Evolutionary conservation across 176 grass and related monocot species (phyloP), one percentile per base, ranked within the genome.

Genomic region (Elymus sibiricus): DNA sequence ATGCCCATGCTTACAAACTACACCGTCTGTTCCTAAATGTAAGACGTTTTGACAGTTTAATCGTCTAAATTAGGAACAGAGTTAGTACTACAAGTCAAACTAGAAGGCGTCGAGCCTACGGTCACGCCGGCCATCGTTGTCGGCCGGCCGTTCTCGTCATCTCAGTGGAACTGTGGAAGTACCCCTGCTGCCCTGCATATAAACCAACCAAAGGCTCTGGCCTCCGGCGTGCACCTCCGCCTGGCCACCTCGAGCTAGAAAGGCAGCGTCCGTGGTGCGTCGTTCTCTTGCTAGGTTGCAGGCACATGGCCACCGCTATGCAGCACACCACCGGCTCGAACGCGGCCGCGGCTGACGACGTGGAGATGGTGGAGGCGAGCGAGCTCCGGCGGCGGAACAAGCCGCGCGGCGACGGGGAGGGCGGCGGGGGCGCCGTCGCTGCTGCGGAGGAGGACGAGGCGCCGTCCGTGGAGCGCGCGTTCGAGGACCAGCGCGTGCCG

Each of bases 401-500:
- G 47, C 69, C 34, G 19, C 22, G 55, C 64, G 74, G 43, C 31
- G 42, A 32, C 9, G 31, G 21, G 7, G 46, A 22, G 61, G 63
- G 24, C 9, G 40, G 17, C 29, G 61, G 24, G 15, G 31, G 9
- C 16, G 75, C 4, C 38, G 66, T 1, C 43, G n/a, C 70, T 6
- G 11, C 13, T 9, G 25, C 9, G 2, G 62, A 13, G 8, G 63
- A 47, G 4, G 74, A 28, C 13, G 79, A 26, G 26, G 69, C 27
- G 29, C 22, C 62, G 34, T 87, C 89, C 7, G 66, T 87, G 66
- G 89, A 90, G 84, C 74, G 43, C 32, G 84, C 65, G 66, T 92
- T 96, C 82, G 85, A 24, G 44, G 86, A 13, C 31, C 70, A 86
- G 34, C 61, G 29, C 24, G 92, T 97, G 62, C 94, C 89, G 22